A percentile compares a stretch with the other conserved stretches of the same genome.
phyloP scores from a whole-genome alignment of 2,329 filamentous ascomycete genomes.

The Fusarium solani-melongenae region DNA sequence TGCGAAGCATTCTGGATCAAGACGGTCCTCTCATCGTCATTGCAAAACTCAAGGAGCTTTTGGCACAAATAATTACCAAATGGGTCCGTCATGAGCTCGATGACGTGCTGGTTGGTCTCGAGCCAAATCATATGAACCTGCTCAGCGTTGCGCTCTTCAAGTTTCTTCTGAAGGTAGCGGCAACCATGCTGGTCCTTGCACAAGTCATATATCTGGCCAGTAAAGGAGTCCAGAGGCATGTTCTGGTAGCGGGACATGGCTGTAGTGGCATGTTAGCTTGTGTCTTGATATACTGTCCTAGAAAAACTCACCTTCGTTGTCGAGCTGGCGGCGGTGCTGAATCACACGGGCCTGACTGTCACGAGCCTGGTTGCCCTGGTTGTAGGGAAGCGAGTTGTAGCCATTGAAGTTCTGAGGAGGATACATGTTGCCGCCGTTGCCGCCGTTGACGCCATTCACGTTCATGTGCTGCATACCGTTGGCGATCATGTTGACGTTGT shows the following conservation, averaged over 20 bases:
- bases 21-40: constrained; percentile 91
- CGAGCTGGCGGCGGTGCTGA: constrained; percentile 78
- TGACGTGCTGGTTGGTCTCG: constrained; percentile 92
- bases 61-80: constrained; percentile 99
- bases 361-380: constrained; percentile 66
- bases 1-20: constrained; percentile 90
- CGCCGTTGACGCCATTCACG: constrained; percentile 57
- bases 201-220: constrained; percentile 85
- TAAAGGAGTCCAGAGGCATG: constrained; percentile 81
- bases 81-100: constrained; percentile 98
- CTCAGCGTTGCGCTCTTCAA: constrained; percentile 87
- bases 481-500: constrained; percentile 64
- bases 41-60: constrained; percentile 95
- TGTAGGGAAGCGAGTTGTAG: constrained; percentile 64
- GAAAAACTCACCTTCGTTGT: constrained; percentile 71
- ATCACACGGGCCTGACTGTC: constrained; percentile 83
- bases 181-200: constrained; percentile 99
- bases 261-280: constrained; percentile 49
- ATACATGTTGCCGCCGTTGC: constrained; percentile 58
- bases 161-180: constrained; percentile 95
- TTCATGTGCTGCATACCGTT: constrained; percentile 76
- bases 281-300: not conserved
- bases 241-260: constrained; percentile 86
- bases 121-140: constrained; percentile 93
- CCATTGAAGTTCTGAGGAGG: constrained; percentile 67